A percentile compares a stretch with the other conserved stretches of the same genome.
Evolutionary conservation across 495 filamentous ascomycete species (phyloP).

Genomic region (Tuber borchii): DNA sequence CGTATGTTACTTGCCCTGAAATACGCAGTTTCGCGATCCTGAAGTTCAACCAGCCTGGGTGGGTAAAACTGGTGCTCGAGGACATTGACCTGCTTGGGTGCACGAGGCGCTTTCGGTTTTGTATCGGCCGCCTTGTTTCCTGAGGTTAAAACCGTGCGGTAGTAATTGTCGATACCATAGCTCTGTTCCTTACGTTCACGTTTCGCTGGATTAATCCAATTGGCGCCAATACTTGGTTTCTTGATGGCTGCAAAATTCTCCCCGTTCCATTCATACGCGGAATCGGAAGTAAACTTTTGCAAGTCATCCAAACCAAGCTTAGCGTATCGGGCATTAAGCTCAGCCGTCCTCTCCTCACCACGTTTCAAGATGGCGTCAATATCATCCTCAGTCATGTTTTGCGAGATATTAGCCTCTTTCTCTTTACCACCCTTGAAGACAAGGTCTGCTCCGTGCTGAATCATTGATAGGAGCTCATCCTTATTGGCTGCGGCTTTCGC

Average conservation of each 20-base stretch:
- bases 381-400: constrained; percentile 71
- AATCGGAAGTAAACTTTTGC: constrained; percentile 95
- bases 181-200: constrained; percentile 96
- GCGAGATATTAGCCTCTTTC: constrained; percentile 40
- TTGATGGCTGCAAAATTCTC: constrained; percentile 78
- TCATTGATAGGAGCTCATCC: constrained; percentile 94
- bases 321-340: constrained; percentile 87
- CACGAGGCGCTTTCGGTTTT: constrained; percentile 90
- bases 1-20: constrained; percentile 48
- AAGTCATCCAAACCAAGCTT: constrained; percentile 97
- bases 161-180: constrained; percentile 99
- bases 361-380: constrained; percentile 80
- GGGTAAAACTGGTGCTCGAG: constrained; percentile 99
- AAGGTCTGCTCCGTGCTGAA: constrained; percentile 94
- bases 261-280: constrained; percentile 97
- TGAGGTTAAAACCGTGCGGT: constrained; percentile 83
- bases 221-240: constrained; percentile 91
- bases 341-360: constrained; percentile 80
- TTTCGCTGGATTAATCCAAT: constrained; percentile 98
- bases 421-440: constrained; percentile 64
- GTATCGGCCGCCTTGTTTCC: constrained; percentile 69
- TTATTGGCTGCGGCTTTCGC: constrained; percentile 81
- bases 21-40: constrained; percentile 91
- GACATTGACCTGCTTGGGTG: constrained; percentile 83
- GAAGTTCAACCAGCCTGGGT: constrained; percentile 68